phyloP scores from a whole-genome alignment of 305 asterid species.

The Fraxinus sp. region DNA sequence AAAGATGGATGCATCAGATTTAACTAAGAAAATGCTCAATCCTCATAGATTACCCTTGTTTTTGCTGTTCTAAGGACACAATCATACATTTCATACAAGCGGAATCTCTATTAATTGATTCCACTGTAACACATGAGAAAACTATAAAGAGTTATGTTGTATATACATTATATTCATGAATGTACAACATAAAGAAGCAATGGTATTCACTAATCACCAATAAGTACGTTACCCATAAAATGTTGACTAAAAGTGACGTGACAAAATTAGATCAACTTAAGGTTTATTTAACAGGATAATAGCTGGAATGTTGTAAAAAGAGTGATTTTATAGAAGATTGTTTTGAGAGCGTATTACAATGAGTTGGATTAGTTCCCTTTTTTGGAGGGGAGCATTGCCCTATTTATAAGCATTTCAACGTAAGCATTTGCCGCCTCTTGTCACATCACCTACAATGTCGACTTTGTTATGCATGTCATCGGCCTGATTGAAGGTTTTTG shows the following conservation, averaged over 20 bases:
- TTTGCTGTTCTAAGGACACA: background rate
- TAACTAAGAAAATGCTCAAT: background rate
- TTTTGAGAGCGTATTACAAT: background rate
- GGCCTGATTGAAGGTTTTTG: background rate
- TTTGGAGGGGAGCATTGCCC: background rate
- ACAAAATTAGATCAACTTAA: background rate
- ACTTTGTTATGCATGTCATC: background rate
- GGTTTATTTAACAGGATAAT: background rate
- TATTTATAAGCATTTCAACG: background rate
- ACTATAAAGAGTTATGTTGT: background rate
- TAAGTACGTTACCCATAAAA: background rate
- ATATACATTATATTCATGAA: background rate
- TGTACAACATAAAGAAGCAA: background rate
- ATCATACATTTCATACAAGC: background rate
- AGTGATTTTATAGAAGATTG: background rate
- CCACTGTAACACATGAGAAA: background rate
- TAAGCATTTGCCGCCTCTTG: background rate
- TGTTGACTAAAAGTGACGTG: background rate
- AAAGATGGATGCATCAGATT: conserved; percentile 27
- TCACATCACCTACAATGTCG: background rate
- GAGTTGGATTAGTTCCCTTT: background rate
- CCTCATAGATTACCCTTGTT: background rate
- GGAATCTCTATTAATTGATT: background rate
- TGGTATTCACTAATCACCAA: background rate
- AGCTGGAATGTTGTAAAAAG: background rate